phyloP scores from a whole-genome alignment of 2,329 filamentous ascomycete species.

The Trichoderma koningiopsis region DNA sequence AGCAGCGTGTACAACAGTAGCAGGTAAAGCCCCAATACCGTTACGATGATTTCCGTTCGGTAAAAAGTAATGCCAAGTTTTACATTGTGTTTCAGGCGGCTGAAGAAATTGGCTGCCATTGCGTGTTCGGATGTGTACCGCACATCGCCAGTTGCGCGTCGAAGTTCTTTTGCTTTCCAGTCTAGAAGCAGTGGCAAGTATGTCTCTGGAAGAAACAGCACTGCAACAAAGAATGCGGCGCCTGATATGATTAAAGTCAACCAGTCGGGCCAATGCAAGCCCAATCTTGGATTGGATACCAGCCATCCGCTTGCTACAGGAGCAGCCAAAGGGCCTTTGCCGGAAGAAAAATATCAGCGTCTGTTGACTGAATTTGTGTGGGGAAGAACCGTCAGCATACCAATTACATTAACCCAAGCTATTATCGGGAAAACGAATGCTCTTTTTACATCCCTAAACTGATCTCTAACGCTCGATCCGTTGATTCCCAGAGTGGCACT shows the following conservation, averaged over 20 bases:
- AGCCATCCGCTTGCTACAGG: conserved; percentile 5
- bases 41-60: conserved; percentile 40
- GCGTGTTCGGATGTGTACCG: conserved; percentile 39
- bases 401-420: conserved; percentile 45
- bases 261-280: conserved; percentile 8
- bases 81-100: neutral
- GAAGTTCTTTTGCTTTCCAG: conserved; percentile 48
- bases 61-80: conserved; percentile 1
- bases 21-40: conserved; percentile 49
- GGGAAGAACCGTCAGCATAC: neutral
- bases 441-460: conserved; percentile 51
- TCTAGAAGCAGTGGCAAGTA: conserved; percentile 49
- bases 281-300: neutral
- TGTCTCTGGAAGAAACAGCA: conserved; percentile 53
- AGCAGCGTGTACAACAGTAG: conserved; percentile 50
- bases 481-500: conserved; percentile 42
- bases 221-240: conserved; percentile 30
- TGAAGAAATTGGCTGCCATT: neutral
- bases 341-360: neutral
- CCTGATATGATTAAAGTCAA: conserved; percentile 6
- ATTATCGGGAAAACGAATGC: conserved; percentile 54
- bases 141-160: conserved; percentile 45
- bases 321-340: neutral
- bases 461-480: conserved; percentile 49
- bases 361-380: neutral